Conservation (phyloP, 352 stramenopile genomes). For the Globisporangium splendens region DNA sequence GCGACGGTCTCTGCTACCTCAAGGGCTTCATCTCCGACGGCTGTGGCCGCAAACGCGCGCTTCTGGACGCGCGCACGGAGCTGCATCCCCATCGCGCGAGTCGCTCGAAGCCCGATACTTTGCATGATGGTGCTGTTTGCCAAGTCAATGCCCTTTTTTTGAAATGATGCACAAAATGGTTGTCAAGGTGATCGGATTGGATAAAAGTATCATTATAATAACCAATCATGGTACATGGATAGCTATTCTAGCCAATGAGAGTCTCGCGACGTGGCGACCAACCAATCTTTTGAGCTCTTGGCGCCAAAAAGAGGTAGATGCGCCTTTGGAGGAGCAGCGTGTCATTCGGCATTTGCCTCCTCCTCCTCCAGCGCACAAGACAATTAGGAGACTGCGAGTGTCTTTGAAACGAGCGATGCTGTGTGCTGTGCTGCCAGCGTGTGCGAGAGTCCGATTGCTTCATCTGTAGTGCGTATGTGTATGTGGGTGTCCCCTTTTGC, state of each 20-base stretch:
- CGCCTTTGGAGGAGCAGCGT: not conserved
- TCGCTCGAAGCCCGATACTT: no score
- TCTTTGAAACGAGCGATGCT: no score
- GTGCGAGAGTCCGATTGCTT: not conserved
- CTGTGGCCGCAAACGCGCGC: not conserved
- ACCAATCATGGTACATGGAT: no score
- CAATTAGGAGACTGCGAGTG: no score
- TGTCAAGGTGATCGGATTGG: no score
- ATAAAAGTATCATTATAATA: no score
- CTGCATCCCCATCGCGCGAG: conserved; percentile 5
- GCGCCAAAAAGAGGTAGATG: no score
- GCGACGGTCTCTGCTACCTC: not conserved
- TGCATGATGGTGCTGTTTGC: no score
- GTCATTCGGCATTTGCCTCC: not conserved
- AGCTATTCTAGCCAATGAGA: not conserved
- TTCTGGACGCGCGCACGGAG: conserved; percentile 9
- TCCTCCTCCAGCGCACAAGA: not conserved
- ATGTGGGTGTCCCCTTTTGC: conserved; percentile 4
- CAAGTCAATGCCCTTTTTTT: not conserved
- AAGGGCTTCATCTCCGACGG: not conserved
- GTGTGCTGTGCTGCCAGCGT: not conserved
- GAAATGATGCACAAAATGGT: not conserved
- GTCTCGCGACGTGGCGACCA: not conserved
- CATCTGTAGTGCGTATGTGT: not conserved
- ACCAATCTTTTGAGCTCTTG: not conserved